Conservation (phyloP, 1,284 basidiomycete genomes). For the Thecaphora thlaspeos region DNA sequence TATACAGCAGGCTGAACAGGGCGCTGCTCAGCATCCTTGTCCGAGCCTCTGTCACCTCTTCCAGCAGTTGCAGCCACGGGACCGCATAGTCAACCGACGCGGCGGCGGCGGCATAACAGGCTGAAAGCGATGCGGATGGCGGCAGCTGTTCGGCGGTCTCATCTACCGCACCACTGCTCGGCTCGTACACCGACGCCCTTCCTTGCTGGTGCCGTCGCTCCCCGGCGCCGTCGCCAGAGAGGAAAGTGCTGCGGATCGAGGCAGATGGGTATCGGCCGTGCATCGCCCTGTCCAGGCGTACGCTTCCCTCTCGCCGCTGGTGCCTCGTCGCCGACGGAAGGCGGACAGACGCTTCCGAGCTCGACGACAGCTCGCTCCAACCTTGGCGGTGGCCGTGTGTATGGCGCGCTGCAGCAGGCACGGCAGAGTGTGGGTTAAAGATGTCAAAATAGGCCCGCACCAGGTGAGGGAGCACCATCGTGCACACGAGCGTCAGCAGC, state of each 20-base stretch:
- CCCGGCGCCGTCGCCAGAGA: too few relatives aligned
- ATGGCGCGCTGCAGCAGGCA: not conserved
- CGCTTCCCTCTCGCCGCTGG: too few relatives aligned
- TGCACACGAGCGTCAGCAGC: conserved; percentile 6
- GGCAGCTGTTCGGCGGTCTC: conserved; percentile 1
- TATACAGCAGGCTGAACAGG: conserved; percentile 9
- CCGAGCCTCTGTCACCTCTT: conserved; percentile 14
- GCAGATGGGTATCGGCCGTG: conserved; percentile 30
- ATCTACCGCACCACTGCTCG: too few relatives aligned
- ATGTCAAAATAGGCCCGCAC: conserved; percentile 25
- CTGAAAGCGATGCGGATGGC: too few relatives aligned
- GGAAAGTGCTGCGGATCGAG: too few relatives aligned
- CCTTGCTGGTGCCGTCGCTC: too few relatives aligned
- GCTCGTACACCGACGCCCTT: too few relatives aligned
- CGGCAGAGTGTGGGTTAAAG: conserved; percentile 10
- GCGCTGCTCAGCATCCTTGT: conserved; percentile 10
- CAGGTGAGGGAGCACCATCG: conserved; percentile 14
- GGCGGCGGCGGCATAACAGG: not conserved
- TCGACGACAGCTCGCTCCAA: too few relatives aligned
- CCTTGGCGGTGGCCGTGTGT: not conserved
- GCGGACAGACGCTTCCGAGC: too few relatives aligned
- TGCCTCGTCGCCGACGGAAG: too few relatives aligned
- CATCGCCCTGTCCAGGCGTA: conserved; percentile 17
- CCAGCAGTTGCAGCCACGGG: conserved; percentile 18
- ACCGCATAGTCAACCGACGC: conserved; percentile 13